A percentile compares a stretch with the other conserved stretches of the same genome.
Conservation (phyloP, 768 basidiomycete species). For the Boletales sp. region DNA sequence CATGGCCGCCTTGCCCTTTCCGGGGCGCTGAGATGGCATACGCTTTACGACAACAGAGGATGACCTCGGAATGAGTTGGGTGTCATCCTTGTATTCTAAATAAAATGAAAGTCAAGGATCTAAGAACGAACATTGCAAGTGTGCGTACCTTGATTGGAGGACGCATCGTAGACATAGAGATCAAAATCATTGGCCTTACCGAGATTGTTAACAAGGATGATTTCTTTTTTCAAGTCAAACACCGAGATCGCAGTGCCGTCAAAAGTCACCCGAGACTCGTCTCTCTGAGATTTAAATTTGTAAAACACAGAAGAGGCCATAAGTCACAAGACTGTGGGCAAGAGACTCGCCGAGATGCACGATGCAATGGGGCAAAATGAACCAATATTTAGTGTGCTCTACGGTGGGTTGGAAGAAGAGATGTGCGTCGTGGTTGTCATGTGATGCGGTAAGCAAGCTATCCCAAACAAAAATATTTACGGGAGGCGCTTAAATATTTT, state of each 20-base stretch:
- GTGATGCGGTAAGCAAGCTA: conserved; percentile 8
- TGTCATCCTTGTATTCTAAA: conserved; percentile 89
- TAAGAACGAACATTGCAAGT: neutral
- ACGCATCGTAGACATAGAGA: conserved; percentile 78
- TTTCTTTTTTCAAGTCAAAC: conserved; percentile 98
- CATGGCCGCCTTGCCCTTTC: conserved; percentile 78
- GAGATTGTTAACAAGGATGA: conserved; percentile 94
- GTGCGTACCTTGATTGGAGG: conserved; percentile 80
- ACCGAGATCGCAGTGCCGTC: conserved; percentile 99
- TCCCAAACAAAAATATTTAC: neutral
- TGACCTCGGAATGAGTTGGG: conserved; percentile 87
- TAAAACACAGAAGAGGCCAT: conserved; percentile 97
- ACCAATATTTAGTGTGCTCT: conserved; percentile 18
- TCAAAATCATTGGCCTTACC: conserved; percentile 98
- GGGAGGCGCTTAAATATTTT: conserved; percentile 22
- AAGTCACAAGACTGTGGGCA: conserved; percentile 10
- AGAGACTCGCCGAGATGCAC: conserved; percentile 14
- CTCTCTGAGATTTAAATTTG: conserved; percentile 93
- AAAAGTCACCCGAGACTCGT: conserved; percentile 94
- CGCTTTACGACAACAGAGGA: conserved; percentile 94
- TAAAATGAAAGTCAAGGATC: too few species aligned
- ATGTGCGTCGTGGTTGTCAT: conserved; percentile 20
- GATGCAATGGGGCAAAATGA: conserved; percentile 7
- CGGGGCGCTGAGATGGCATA: conserved; percentile 75
- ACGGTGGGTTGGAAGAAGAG: conserved; percentile 9